phyloP scores from a whole-genome alignment of 306 rosid species.

The Vicia villosa region DNA sequence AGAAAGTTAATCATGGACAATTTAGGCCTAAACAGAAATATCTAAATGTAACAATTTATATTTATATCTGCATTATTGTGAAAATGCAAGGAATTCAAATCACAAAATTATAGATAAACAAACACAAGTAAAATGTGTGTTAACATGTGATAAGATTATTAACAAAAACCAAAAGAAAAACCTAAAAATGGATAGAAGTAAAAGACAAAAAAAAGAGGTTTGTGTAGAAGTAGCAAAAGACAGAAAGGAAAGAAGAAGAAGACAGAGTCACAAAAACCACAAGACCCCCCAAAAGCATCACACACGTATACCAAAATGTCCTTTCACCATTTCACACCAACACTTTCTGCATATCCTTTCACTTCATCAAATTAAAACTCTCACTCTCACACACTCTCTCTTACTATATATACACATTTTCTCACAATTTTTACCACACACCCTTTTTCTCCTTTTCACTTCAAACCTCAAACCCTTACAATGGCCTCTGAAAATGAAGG shows the following conservation, averaged over 20 bases:
- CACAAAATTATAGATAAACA: not conserved
- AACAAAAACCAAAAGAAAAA: not conserved
- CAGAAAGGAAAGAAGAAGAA: constrained; percentile 24
- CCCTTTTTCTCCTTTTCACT: not conserved
- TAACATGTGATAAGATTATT: not conserved
- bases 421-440: not conserved
- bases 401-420: not conserved
- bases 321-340: constrained; percentile 49
- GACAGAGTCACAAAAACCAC: constrained; percentile 12
- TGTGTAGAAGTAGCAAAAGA: constrained; percentile 13
- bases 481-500: not conserved
- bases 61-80: not conserved
- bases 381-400: not conserved
- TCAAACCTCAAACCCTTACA: not conserved
- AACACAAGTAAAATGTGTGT: constrained; percentile 6
- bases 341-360: constrained; percentile 43
- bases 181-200: not conserved
- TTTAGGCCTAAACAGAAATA: too few species aligned
- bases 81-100: not conserved
- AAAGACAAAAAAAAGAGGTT: constrained; percentile 3
- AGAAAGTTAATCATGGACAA: too few species aligned
- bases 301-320: constrained; percentile 42
- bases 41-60: not conserved
- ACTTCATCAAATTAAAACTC: constrained; percentile 24
- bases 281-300: constrained; percentile 17